Base-by-base conservation (phyloP, 2,329 filamentous ascomycete species). In the Alternaria hordeiaustralica region DNA sequence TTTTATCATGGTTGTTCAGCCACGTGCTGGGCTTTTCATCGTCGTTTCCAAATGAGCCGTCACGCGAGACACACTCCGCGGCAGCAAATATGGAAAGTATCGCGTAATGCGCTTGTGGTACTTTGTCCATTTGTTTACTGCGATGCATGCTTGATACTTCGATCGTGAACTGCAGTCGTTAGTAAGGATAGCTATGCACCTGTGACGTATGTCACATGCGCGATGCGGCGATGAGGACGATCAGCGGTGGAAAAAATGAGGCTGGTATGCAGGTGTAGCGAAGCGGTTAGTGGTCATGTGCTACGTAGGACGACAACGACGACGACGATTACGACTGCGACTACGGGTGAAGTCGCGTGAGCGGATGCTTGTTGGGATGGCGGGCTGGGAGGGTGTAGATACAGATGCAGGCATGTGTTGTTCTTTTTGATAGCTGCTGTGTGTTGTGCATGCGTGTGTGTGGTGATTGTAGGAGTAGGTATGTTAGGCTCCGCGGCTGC, bases 181-280 rank as follows among this genome's bases (percentile, higher is more conserved):
- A 20, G 30, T 6, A 5, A 36, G 28, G 15, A n/a, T 36, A 18
- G 9, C 5, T 12, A 60, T 55, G 26, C 21, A 55, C 15, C 41
- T 15, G 28, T 54, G 58, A 55, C 53, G 51, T 15, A 45, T 12
- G 33, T 41, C 58, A 46, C 50, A 45, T 55, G 26, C 44, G n/a
- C 23, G 23, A 23, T 20, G 18, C 44, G 36, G 36, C 36, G 36
- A 41, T 41, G 36, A 11, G n/a, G 36, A 41, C 28, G 20, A 54
- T 45, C 54, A 45, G 54, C 41, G 54, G 41, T 55, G 36, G 58
- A 20, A 23, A 23, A 46, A 57, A 56, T 49, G 43, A 60, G 58
- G 44, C 44, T 56, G 44, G 13, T 41, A 26, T 60, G 58, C 58
- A 60, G 53, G 58, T 60, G 43, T 50, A 60, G 51, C 53, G 44